A percentile compares a stretch with the other conserved stretches of the same genome.
These are phyloP conservation scores for Solanum chmielewskii DNA, from an alignment of 257 asterid genomes.

Conservation along the genomic window DNA sequence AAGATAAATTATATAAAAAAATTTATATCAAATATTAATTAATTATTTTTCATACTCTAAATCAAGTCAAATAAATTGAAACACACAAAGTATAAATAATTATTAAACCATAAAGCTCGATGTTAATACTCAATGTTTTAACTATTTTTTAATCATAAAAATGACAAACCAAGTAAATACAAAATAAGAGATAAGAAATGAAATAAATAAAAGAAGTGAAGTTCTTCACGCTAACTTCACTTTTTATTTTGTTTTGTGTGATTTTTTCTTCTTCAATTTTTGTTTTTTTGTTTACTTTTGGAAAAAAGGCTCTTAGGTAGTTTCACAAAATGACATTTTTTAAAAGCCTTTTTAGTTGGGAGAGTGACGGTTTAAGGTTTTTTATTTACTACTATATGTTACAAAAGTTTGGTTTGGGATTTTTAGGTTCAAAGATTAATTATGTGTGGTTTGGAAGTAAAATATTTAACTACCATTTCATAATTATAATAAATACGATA, in stretches of 20 bases:
- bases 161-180: neutral
- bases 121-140: neutral
- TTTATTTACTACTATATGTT: neutral
- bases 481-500: neutral
- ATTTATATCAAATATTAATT: neutral
- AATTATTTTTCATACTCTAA: neutral
- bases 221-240: neutral
- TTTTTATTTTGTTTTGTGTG: neutral
- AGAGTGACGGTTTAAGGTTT: neutral
- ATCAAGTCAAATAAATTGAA: neutral
- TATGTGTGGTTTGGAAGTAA: neutral
- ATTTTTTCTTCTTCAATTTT: neutral
- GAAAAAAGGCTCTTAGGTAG: constrained; percentile 17
- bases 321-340: neutral
- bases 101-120: neutral
- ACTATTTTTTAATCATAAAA: neutral
- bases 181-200: neutral
- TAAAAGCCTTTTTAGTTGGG: neutral
- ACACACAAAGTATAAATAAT: neutral
- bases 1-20: neutral
- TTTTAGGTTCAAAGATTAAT: neutral
- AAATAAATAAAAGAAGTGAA: neutral
- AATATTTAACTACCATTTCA: neutral
- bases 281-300: constrained; percentile 21
- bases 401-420: neutral